Base-by-base conservation (phyloP, 495 filamentous ascomycete genomes). In the Polyplosphaeria fusca region DNA sequence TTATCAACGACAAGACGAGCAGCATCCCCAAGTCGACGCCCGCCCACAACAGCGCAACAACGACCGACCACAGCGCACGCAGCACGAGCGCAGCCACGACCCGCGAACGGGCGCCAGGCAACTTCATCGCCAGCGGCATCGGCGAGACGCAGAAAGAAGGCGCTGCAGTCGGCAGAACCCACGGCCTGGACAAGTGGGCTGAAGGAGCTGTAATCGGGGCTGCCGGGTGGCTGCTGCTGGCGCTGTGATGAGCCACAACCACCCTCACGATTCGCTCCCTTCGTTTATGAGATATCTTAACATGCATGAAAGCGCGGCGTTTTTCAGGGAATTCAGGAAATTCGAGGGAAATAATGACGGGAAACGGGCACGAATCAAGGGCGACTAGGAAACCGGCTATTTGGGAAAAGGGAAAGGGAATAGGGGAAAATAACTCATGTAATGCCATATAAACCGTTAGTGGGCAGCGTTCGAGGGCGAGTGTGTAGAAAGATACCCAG, bases 1-100 rank as follows among this genome's bases (percentile, higher is more conserved):
- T 72, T 11, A 49, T 72, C 26, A 68, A 72, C 40, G 70, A 68
- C 11, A 52, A 60, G 27, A 60, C 61, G 7, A 56, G 51, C 23
- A 39, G 45, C 2, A 50, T 61, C 32, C 58, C 50, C n/a, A 49
- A 43, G 20, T 30, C 35, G 39, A 7, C 14, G 14, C 58, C 58
- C 1, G 52, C 45, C 13, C 55, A 25, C 23, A 61, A 61, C 24
- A 55, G 47, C 22, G 58, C 58, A n/a, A 50, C 27, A 9, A 64
- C 61, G 4, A 60, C 56, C 13, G 39, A 35, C 4, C 44, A 28
- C 2, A 55, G 18, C 32, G 59, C 55, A 19, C n/a, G 14, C 38
- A 64, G 49, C 19, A 48, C 60, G 19, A 55, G 35, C 27, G 24
- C 28, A 22, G 27, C 23, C 9, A 32, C 55, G 25, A 60, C 54